These are phyloP conservation scores for Colletotrichum paranaense DNA, from an alignment of 2,329 filamentous ascomycete species.

Conservation along the genomic window DNA sequence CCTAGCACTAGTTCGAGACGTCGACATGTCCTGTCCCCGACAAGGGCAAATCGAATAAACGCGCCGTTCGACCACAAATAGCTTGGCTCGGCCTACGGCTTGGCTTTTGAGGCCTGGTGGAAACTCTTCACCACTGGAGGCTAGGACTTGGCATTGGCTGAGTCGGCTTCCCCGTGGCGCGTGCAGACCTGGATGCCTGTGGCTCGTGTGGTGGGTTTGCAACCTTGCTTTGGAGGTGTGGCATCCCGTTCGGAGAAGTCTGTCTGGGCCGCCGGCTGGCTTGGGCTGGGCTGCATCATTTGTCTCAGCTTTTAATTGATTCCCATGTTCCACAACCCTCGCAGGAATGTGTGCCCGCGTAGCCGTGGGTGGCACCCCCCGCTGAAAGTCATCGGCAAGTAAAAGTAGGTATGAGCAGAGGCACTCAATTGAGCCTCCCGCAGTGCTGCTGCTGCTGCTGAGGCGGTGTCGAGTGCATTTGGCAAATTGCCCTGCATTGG, in stretches of 20 bases:
- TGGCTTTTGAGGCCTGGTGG: conserved; percentile 12
- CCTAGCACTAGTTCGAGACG: neutral
- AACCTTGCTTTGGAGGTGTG: conserved; percentile 10
- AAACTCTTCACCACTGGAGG: conserved; percentile 14
- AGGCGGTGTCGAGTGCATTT: conserved; percentile 1
- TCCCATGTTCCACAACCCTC: conserved; percentile 30
- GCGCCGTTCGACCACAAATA: conserved; percentile 5
- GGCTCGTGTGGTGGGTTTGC: conserved; percentile 20
- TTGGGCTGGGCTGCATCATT: conserved; percentile 31
- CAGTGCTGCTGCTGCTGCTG: conserved; percentile 5
- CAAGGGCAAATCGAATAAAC: neutral
- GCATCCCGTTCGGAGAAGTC: conserved; percentile 15
- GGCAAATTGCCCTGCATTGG: conserved; percentile 9
- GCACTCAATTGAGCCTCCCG: conserved; percentile 3
- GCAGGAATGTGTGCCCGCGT: conserved; percentile 30
- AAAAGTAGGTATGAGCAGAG: neutral
- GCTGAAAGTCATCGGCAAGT: neutral
- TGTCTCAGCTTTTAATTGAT: conserved; percentile 33
- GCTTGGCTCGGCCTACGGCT: conserved; percentile 26
- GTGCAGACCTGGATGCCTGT: conserved; percentile 27
- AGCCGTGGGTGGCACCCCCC: neutral
- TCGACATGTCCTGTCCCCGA: neutral
- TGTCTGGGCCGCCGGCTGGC: conserved; percentile 26
- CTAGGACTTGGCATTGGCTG: conserved; percentile 26
- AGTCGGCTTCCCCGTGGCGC: conserved; percentile 33